These are phyloP conservation scores for Isatis lusitanica DNA, from an alignment of 441 rosid species.

Conservation along the genomic window DNA sequence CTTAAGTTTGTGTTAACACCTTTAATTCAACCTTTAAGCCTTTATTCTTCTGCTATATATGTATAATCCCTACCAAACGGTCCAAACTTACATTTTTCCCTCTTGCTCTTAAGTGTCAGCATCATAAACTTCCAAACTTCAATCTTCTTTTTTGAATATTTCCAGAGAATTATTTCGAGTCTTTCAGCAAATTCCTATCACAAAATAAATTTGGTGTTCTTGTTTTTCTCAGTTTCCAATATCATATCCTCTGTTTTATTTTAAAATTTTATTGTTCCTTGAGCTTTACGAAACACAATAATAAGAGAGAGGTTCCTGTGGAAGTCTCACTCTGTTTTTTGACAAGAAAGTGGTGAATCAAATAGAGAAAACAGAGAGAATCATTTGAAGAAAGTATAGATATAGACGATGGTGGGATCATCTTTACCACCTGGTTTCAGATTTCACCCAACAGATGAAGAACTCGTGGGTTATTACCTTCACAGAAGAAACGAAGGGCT, in stretches of 20 bases:
- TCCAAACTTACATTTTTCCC: conserved; percentile 43
- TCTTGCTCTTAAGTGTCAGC: conserved; percentile 25
- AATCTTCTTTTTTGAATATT: not conserved
- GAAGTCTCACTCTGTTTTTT: conserved; percentile 53
- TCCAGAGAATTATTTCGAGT: not conserved
- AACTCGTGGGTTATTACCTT: conserved; percentile 66
- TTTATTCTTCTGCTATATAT: conserved; percentile 26
- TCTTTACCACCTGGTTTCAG: conserved; percentile 84
- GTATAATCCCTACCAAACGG: conserved; percentile 34
- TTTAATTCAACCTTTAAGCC: conserved; percentile 7
- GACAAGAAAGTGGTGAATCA: conserved; percentile 40
- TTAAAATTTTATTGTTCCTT: not conserved
- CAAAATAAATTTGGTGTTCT: not conserved
- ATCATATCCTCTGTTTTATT: not conserved
- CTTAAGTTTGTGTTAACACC: not conserved
- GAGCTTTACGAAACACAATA: conserved; percentile 38
- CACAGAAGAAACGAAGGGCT: conserved; percentile 65
- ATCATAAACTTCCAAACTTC: not conserved
- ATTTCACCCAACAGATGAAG: conserved; percentile 73
- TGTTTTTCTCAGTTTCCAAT: not conserved
- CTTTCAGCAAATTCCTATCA: not conserved
- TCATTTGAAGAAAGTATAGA: conserved; percentile 25
- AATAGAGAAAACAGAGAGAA: conserved; percentile 42
- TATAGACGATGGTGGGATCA: conserved; percentile 56
- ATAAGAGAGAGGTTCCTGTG: conserved; percentile 29